A percentile compares a stretch with the other conserved stretches of the same genome.
Evolutionary conservation across 2,329 filamentous ascomycete species (phyloP).

Genomic region (Sordariomycetes sp.): DNA sequence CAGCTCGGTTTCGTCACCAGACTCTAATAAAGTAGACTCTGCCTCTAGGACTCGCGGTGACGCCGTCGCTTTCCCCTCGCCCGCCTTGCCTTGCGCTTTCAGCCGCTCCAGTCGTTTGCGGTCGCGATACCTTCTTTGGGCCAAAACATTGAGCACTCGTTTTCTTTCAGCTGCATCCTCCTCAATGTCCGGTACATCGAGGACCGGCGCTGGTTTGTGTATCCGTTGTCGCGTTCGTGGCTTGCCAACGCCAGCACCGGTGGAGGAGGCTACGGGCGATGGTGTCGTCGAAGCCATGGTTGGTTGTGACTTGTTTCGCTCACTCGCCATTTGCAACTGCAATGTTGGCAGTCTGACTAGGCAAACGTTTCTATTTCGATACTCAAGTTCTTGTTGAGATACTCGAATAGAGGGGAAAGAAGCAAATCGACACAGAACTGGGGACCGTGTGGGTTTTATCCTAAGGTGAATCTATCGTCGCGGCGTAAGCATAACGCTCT

Average conservation of each 20-base stretch:
- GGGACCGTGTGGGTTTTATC: neutral
- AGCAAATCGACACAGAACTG: neutral
- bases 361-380: neutral
- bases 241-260: constrained; percentile 4
- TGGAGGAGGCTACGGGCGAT: neutral
- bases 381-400: neutral
- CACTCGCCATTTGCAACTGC: neutral
- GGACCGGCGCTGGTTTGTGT: constrained; percentile 26
- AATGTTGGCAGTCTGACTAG: too few relatives aligned
- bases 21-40: neutral
- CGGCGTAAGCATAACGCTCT: constrained; percentile 3
- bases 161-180: constrained; percentile 44
- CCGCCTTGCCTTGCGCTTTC: constrained; percentile 9
- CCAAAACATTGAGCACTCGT: constrained; percentile 42
- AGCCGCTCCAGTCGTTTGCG: constrained; percentile 20
- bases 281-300: neutral
- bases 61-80: neutral
- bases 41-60: neutral
- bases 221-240: constrained; percentile 28
- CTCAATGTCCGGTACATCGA: constrained; percentile 37
- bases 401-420: neutral
- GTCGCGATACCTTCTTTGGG: constrained; percentile 44
- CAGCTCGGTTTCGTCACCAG: neutral
- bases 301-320: neutral
- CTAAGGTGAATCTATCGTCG: neutral